Base-by-base conservation (phyloP, 805 yeast species). In the Wickerhamomyces alni region DNA sequence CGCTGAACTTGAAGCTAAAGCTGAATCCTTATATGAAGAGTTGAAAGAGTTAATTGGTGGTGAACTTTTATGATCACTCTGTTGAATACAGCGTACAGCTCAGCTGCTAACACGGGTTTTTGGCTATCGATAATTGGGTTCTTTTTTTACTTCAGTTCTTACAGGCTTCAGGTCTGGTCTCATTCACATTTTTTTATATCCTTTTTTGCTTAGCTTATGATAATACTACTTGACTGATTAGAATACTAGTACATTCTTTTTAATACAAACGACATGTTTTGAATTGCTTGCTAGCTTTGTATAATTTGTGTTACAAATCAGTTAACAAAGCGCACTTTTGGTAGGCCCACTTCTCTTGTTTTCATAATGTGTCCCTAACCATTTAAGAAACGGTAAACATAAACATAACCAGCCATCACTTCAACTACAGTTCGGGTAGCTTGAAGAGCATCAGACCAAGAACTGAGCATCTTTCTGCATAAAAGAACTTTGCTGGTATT, bases 1-100 rank as follows among this genome's bases (percentile, higher is more conserved):
- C 15, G 43, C 42, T 30, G 34, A 47, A 32, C 38, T 54, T 35
- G 57, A 55, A 43, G 40, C 25, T 17, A 43, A 48, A 32, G 47
- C 52, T 27, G 42, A 37, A 22, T 22, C 32, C 24, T 39, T 42
- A 13, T 17, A 41, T 21, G 45, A 41, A 16, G 45, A 41, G 24
- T 39, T 41, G 18, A 41, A 39, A 17, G 41, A 44, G 17, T 34
- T 41, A 30, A 11, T 33, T 33, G 36, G 36, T 24, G 16, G 34
- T 19, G n/a, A 12, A 17, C 19, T 31, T 10, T 17, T 31, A 8
- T 31, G n/a, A 21, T 7, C 24, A 9, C 11, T 19, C 5, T 13
- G 5, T 26, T 13, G n/a, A 10, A 11, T 26, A 13, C 13, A 26
- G 12, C 13, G n/a, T 26, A 26, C 12, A 9, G 12, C 6, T 21